Conservation (phyloP, 2,329 filamentous ascomycete genomes). For the Alternaria sp. region DNA sequence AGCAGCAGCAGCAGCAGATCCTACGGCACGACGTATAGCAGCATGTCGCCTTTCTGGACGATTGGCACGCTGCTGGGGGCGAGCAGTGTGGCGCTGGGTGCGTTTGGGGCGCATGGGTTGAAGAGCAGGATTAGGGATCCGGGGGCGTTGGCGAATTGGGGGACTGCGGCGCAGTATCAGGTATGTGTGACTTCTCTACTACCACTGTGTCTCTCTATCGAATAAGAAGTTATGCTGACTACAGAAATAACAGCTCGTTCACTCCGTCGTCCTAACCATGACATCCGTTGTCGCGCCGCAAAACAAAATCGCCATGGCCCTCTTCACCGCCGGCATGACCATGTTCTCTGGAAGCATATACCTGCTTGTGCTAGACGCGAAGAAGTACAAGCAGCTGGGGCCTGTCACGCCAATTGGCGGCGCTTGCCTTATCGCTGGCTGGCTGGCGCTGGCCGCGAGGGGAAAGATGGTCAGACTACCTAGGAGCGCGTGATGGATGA, state of each 20-base stretch:
- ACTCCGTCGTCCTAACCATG: conserved; percentile 66
- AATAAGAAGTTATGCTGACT: too few species aligned
- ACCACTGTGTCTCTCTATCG: too few species aligned
- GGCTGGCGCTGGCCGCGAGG: conserved; percentile 58
- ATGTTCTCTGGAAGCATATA: conserved; percentile 73
- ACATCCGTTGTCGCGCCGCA: conserved; percentile 59
- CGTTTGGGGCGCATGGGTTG: conserved; percentile 72
- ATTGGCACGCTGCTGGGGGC: conserved; percentile 69
- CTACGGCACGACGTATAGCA: conserved; percentile 7
- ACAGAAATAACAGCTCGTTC: conserved; percentile 63
- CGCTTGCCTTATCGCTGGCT: conserved; percentile 68
- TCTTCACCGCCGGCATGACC: conserved; percentile 70
- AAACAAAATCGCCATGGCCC: conserved; percentile 62
- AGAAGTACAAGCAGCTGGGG: conserved; percentile 64
- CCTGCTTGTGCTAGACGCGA: conserved; percentile 66
- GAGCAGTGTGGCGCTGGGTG: conserved; percentile 65
- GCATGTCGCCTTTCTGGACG: conserved; percentile 62
- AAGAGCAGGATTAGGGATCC: conserved; percentile 68
- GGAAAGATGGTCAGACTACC: conserved; percentile 17
- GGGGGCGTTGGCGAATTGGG: conserved; percentile 64
- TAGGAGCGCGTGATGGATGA: background rate
- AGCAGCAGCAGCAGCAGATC: background rate
- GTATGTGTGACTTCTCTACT: too few species aligned
- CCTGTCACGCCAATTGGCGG: conserved; percentile 71
- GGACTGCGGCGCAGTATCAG: conserved; percentile 72